Evolutionary conservation across 2,329 filamentous ascomycete genomes (phyloP), one percentile per base, ranked within the genome.

Genomic region (Leptographium radiaticola): DNA sequence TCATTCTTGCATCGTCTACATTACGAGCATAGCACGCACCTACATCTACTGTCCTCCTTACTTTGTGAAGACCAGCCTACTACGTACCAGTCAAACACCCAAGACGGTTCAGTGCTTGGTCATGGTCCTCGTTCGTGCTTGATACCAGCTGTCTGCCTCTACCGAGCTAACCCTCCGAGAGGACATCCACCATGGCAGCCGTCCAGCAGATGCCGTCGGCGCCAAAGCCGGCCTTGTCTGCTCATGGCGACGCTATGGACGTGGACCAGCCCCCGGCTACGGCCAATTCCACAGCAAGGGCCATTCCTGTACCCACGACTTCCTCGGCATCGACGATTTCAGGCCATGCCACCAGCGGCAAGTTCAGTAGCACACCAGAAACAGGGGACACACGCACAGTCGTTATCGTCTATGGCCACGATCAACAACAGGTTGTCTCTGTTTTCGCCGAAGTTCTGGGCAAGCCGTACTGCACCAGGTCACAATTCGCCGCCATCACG

Each of bases 381-480:
- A 68, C 65, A 40, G 80, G 79, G 31, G 80, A 83, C 60, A 71
- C 71, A 10, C 73, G 80, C 53, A 80, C 77, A 49, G 78, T 80
- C 33, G 76, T 81, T 38, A 80, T 93, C 56, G 68, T 91, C 18
- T 88, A 84, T 66, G 81, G 84, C 12, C 73, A 73, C 25, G 83
- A 80, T 18, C 86, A 91, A 65, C 84, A 90, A 56, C 76, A 77
- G 43, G 87, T 93, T 58, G 81, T 90, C 33, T 79, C 80, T 25
- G 71, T 87, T 38, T 86, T 90, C 60, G 87, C 87, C 31, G 86
- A 91, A 62, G 83, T 91, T 9, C 70, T 93, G 44, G 87, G 88
- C 15, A 87, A 89, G 65, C 78, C 83, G 20, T 84, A 79, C 68
- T 77, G 75, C 56, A 71, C 84, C 45, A 78, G 79, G 52, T 67